Evolutionary conservation across 345 rosid genomes (phyloP).

Genomic region (Combretum micranthum): DNA sequence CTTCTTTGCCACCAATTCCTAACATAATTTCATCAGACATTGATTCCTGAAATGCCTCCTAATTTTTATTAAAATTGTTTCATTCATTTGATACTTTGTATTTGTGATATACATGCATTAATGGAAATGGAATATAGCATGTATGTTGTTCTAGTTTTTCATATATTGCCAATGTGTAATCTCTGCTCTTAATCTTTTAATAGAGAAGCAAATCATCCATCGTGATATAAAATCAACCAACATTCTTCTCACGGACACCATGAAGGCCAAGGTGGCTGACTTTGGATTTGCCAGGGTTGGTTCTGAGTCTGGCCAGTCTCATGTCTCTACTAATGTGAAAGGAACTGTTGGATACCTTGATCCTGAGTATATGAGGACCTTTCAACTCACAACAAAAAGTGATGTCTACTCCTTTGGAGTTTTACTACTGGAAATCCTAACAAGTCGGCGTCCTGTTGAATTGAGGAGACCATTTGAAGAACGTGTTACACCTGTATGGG

Average conservation of each 20-base stretch:
- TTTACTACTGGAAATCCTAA: slow-evolving; percentile 71
- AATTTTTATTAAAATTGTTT: too few relatives aligned
- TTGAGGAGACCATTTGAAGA: slow-evolving; percentile 48
- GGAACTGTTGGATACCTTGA: slow-evolving; percentile 97
- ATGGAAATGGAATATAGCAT: too few relatives aligned
- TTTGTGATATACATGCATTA: too few relatives aligned
- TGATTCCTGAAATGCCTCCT: too few relatives aligned
- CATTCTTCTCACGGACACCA: slow-evolving; percentile 79
- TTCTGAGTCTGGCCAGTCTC: slow-evolving; percentile 55
- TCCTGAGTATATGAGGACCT: slow-evolving; percentile 92
- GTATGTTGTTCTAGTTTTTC: too few relatives aligned
- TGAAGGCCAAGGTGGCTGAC: slow-evolving; percentile 97
- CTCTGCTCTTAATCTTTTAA: slow-evolving; percentile 9
- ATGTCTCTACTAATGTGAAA: slow-evolving; percentile 75
- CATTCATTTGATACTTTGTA: too few relatives aligned
- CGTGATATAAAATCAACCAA: slow-evolving; percentile 94
- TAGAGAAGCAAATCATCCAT: slow-evolving; percentile 90
- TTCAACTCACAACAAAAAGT: slow-evolving; percentile 80
- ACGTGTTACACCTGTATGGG: slow-evolving; percentile 82
- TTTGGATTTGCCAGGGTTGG: slow-evolving; percentile 93
- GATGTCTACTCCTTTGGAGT: slow-evolving; percentile 92
- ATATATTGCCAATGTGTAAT: neutral
- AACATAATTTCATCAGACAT: too few relatives aligned
- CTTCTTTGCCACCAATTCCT: too few relatives aligned
- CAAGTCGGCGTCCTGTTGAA: slow-evolving; percentile 93